These are phyloP conservation scores for Podospora conica DNA, from an alignment of 495 filamentous ascomycete species.

Conservation along the genomic window DNA sequence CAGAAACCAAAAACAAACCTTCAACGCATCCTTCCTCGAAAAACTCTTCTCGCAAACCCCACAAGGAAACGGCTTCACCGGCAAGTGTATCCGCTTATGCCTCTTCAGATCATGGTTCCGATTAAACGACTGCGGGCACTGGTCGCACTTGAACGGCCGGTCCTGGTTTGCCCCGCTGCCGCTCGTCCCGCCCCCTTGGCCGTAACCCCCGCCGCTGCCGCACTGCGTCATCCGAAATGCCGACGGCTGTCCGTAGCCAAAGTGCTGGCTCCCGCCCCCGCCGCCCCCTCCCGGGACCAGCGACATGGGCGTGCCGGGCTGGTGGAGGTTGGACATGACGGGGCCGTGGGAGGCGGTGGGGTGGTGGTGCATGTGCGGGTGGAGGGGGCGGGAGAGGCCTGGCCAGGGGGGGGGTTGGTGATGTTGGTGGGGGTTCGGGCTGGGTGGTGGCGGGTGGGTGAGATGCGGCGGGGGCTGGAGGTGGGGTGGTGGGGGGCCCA, in stretches of 20 bases:
- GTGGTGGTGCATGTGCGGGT: not conserved
- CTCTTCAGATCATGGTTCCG: constrained; percentile 95
- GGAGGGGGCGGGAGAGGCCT: not conserved
- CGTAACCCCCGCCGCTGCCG: constrained; percentile 22
- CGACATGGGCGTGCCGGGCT: constrained; percentile 64
- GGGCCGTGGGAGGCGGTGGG: constrained; percentile 41
- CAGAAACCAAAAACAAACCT: constrained; percentile 63
- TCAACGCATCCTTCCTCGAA: constrained; percentile 91
- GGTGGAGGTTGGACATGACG: constrained; percentile 70
- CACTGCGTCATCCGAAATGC: constrained; percentile 16
- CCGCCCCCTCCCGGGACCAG: constrained; percentile 45
- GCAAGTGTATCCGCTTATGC: constrained; percentile 90
- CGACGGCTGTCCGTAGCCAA: not conserved
- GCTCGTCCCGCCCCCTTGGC: not conserved
- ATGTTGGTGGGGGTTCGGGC: not conserved
- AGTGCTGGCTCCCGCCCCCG: constrained; percentile 34
- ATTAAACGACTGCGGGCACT: constrained; percentile 91
- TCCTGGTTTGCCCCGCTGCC: constrained; percentile 40
- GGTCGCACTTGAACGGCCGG: constrained; percentile 89
- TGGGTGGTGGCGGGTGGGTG: not conserved
- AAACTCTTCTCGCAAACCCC: constrained; percentile 93
- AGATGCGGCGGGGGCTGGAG: too few species aligned
- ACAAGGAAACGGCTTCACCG: constrained; percentile 94
- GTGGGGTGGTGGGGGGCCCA: not conserved
- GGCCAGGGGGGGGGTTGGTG: not conserved